Evolutionary conservation across 2,329 filamentous ascomycete genomes (phyloP).

Genomic region (Neocatenulostroma microsporum): DNA sequence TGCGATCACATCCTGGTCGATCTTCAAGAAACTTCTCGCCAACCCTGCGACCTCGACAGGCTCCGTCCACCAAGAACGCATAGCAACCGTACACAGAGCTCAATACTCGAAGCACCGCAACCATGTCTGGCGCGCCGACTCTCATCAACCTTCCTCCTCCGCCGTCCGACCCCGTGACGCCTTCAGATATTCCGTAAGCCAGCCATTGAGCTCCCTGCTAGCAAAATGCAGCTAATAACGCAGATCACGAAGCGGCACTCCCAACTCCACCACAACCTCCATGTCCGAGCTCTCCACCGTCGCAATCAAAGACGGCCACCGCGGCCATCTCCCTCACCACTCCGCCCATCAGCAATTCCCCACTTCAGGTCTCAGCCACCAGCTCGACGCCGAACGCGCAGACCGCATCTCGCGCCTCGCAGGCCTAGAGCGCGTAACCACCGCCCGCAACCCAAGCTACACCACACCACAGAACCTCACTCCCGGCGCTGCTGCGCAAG

Average conservation of each 20-base stretch:
- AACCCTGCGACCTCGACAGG: no score
- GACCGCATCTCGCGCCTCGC: conserved; percentile 92
- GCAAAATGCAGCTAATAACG: conserved; percentile 8
- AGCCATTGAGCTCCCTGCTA: conserved; percentile 29
- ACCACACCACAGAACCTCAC: conserved; percentile 35
- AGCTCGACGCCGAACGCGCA: conserved; percentile 82
- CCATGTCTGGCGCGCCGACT: conserved; percentile 48
- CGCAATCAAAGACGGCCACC: conserved; percentile 93
- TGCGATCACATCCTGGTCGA: no score
- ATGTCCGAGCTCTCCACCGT: conserved; percentile 87
- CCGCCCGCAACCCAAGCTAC: conserved; percentile 58
- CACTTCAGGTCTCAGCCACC: conserved; percentile 46
- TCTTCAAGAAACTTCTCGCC: no score
- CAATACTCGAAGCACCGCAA: conserved; percentile 9
- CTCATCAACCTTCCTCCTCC: conserved; percentile 79
- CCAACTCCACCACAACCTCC: conserved; percentile 85
- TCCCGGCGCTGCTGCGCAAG: conserved; percentile 41
- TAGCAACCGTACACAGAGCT: no score
- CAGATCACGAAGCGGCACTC: conserved; percentile 62
- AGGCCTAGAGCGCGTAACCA: conserved; percentile 79
- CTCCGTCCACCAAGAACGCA: not conserved
- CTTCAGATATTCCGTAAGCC: conserved; percentile 75
- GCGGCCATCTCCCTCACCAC: conserved; percentile 62
- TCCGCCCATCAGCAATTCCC: conserved; percentile 46
- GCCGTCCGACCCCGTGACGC: conserved; percentile 74